phyloP scores from a whole-genome alignment of 208 protist species.

The Leishmania tarentolae region DNA sequence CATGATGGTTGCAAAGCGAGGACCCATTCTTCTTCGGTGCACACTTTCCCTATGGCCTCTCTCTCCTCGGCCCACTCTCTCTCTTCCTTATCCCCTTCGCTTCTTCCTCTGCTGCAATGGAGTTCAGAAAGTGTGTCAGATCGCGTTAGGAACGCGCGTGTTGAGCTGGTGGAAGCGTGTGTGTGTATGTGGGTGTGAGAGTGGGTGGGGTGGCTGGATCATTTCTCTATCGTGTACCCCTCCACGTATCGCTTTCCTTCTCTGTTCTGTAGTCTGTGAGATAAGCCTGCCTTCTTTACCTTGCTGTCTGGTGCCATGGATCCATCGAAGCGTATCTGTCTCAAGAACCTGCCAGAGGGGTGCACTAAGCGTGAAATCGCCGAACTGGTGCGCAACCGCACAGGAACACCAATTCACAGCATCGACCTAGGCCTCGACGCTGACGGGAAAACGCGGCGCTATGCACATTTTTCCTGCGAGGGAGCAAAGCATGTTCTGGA shows the following conservation, averaged over 20 bases:
- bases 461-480: constrained; percentile 87
- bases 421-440: constrained; percentile 82
- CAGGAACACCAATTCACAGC: constrained; percentile 76
- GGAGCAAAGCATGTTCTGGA: constrained; percentile 81
- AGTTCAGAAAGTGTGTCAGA: not conserved
- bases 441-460: constrained; percentile 60
- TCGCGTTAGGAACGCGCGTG: not conserved
- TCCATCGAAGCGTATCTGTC: constrained; percentile 84
- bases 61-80: not conserved
- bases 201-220: too few species aligned
- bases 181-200: too few species aligned
- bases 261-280: not conserved
- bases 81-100: not conserved
- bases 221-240: too few species aligned
- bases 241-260: not conserved
- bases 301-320: constrained; percentile 47
- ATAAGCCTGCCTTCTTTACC: not conserved
- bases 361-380: constrained; percentile 87
- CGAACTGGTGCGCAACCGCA: constrained; percentile 79
- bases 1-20: not conserved
- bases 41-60: too few species aligned
- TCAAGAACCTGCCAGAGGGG: constrained; percentile 81
- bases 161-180: not conserved
- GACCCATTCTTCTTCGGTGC: not conserved
- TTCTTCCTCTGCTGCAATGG: not conserved